A percentile compares a stretch with the other conserved stretches of the same genome.
These are phyloP conservation scores for Lactifluus echinatus DNA, from an alignment of 768 basidiomycete genomes.

Conservation along the genomic window DNA sequence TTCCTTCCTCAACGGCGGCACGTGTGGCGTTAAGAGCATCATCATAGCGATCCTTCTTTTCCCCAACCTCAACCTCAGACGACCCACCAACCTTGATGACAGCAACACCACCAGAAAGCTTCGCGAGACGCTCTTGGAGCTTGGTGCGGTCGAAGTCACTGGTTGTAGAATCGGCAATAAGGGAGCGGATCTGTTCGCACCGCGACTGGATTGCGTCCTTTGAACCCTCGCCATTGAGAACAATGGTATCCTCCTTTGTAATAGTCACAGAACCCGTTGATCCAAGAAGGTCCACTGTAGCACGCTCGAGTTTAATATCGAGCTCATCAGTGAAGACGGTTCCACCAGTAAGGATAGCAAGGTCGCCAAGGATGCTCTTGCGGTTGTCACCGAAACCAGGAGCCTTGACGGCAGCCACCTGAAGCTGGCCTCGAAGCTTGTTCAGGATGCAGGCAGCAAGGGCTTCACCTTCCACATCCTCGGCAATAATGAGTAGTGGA, in stretches of 20 bases:
- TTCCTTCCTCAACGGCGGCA: slow-evolving; percentile 97
- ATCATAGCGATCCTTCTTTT: slow-evolving; percentile 99
- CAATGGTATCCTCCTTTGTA: slow-evolving; percentile 96
- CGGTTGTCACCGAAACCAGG: slow-evolving; percentile 99
- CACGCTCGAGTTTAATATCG: slow-evolving; percentile 94
- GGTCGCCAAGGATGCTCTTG: slow-evolving; percentile 94
- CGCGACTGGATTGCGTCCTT: slow-evolving; percentile 87
- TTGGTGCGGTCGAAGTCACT: slow-evolving; percentile 91
- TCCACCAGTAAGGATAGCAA: slow-evolving; percentile 95
- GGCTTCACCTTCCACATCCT: slow-evolving; percentile 97
- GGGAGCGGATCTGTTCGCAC: slow-evolving; percentile 89
- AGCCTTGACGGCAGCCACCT: slow-evolving; percentile 91
- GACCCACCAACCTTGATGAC: slow-evolving; percentile 97
- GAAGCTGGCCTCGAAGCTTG: slow-evolving; percentile 97
- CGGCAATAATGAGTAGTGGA: slow-evolving; percentile 92
- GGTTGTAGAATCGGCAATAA: slow-evolving; percentile 76
- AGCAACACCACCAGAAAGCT: slow-evolving; percentile 92
- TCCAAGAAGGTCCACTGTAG: slow-evolving; percentile 82
- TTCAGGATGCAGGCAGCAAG: slow-evolving; percentile 97
- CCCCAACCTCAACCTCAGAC: slow-evolving; percentile 91
- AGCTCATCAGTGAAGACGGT: slow-evolving; percentile 91
- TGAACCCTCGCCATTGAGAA: slow-evolving; percentile 88
- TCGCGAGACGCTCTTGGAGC: slow-evolving; percentile 94
- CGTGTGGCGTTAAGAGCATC: slow-evolving; percentile 97
- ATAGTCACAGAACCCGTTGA: slow-evolving; percentile 86